Conservation (phyloP, 257 asterid species). For the Echium plantagineum region DNA sequence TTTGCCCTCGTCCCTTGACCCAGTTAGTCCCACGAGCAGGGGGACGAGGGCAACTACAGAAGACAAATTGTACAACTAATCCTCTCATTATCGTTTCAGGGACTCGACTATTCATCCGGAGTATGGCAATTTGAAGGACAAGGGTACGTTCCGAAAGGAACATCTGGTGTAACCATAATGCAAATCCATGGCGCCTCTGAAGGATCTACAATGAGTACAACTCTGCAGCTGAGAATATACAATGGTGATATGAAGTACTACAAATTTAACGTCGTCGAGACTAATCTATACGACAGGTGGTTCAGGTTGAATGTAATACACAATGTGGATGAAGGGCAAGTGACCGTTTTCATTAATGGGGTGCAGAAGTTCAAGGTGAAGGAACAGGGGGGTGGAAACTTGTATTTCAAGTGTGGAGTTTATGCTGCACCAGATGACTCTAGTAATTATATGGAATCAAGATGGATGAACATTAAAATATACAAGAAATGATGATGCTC, state of each 20-base stretch:
- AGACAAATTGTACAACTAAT: no score
- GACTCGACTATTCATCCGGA: constrained; percentile 28
- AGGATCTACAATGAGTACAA: constrained; percentile 18
- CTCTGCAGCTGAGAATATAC: constrained; percentile 21
- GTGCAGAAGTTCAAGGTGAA: constrained; percentile 11
- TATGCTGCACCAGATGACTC: constrained; percentile 22
- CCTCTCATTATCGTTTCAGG: constrained; percentile 12
- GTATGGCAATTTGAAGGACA: constrained; percentile 30
- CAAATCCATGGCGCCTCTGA: constrained; percentile 28
- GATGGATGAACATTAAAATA: constrained; percentile 14
- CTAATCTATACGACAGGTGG: constrained; percentile 22
- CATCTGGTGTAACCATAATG: constrained; percentile 28
- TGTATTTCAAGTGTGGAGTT: constrained; percentile 34
- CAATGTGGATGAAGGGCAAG: constrained; percentile 22
- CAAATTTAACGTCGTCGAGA: constrained; percentile 15
- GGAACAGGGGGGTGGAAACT: constrained; percentile 26
- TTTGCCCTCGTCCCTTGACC: no score
- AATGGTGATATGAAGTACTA: constrained; percentile 28
- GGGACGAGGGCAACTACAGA: no score
- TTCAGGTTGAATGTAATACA: constrained; percentile 24
- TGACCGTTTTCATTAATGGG: constrained; percentile 22
- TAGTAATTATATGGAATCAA: constrained; percentile 16
- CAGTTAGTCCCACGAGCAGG: no score
- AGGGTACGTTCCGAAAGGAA: constrained; percentile 25
- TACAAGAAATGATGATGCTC: constrained; percentile 9